These are phyloP conservation scores for Russula emetica DNA, from an alignment of 768 basidiomycete genomes.

Conservation along the genomic window DNA sequence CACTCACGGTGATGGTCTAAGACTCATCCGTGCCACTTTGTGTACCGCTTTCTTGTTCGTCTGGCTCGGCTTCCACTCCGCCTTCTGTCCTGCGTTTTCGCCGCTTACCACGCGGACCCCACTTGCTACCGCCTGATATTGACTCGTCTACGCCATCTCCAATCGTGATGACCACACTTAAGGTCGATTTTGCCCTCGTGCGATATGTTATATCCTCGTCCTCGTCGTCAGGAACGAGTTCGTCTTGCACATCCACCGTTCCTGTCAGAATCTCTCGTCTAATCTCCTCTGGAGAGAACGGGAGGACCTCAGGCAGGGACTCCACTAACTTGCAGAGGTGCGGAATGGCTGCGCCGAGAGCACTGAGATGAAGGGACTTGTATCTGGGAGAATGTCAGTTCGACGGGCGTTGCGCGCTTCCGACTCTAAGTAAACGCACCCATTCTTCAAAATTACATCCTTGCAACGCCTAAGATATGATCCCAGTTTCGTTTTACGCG, in stretches of 20 bases:
- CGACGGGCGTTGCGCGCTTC: background rate
- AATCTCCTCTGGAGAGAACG: conserved; percentile 60
- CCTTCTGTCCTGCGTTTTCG: conserved; percentile 12
- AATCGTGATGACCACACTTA: conserved; percentile 55
- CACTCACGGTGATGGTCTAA: background rate
- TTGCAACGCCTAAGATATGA: conserved; percentile 77
- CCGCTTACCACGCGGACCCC: conserved; percentile 26
- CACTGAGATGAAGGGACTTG: conserved; percentile 67
- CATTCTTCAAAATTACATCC: conserved; percentile 63
- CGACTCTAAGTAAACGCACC: conserved; percentile 41
- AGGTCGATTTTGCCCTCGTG: conserved; percentile 66
- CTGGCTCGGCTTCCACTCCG: background rate
- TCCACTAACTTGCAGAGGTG: conserved; percentile 65
- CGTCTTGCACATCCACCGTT: conserved; percentile 72
- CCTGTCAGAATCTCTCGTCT: conserved; percentile 60
- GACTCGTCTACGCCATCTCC: conserved; percentile 55
- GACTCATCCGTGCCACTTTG: conserved; percentile 2
- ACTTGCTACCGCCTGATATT: conserved; percentile 23
- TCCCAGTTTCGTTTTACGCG: conserved; percentile 68
- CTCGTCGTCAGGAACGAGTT: conserved; percentile 69
- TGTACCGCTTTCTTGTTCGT: conserved; percentile 3
- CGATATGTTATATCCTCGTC: conserved; percentile 62
- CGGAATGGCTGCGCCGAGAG: conserved; percentile 89
- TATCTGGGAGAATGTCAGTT: conserved; percentile 44
- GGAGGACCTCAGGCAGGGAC: conserved; percentile 69